Evolutionary conservation across 2,329 filamentous ascomycete genomes (phyloP).

Genomic region (Aspergillus hiratsukae): DNA sequence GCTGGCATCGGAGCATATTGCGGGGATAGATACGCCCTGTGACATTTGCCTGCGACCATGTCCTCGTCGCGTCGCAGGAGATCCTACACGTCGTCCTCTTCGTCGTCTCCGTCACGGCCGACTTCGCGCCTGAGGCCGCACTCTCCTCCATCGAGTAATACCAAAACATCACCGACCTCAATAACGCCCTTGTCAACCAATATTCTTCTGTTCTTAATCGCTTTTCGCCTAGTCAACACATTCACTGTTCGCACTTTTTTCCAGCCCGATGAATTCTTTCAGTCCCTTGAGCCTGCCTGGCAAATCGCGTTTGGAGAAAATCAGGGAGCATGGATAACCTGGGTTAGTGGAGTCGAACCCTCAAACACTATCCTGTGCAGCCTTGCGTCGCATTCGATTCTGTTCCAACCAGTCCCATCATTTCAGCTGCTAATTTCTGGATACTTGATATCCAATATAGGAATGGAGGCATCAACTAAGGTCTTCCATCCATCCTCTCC

Average conservation of each 20-base stretch:
- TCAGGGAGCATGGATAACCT: constrained; percentile 88
- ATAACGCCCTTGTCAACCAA: constrained; percentile 10
- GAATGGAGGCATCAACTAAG: constrained; percentile 89
- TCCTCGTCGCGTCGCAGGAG: constrained; percentile 1
- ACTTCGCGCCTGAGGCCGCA: constrained; percentile 9
- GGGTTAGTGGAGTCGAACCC: constrained; percentile 58
- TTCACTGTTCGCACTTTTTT: constrained; percentile 83
- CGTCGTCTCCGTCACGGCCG: constrained; percentile 3
- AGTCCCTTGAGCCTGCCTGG: constrained; percentile 94
- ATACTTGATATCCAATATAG: constrained; percentile 44
- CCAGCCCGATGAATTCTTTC: constrained; percentile 97
- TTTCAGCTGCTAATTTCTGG: constrained; percentile 2
- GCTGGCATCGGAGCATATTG: not conserved
- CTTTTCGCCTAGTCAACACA: constrained; percentile 75
- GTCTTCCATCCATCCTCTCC: constrained; percentile 82
- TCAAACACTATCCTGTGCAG: not conserved
- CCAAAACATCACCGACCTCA: constrained; percentile 1
- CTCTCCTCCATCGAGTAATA: constrained; percentile 1
- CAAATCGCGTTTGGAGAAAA: constrained; percentile 71
- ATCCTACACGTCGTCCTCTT: not conserved
- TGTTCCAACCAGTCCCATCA: not conserved
- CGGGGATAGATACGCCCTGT: not conserved
- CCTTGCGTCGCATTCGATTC: not conserved
- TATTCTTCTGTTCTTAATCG: constrained; percentile 47
- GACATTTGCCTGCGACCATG: not conserved